phyloP scores from a whole-genome alignment of 1,284 basidiomycete species.

The Ustilago crameri region DNA sequence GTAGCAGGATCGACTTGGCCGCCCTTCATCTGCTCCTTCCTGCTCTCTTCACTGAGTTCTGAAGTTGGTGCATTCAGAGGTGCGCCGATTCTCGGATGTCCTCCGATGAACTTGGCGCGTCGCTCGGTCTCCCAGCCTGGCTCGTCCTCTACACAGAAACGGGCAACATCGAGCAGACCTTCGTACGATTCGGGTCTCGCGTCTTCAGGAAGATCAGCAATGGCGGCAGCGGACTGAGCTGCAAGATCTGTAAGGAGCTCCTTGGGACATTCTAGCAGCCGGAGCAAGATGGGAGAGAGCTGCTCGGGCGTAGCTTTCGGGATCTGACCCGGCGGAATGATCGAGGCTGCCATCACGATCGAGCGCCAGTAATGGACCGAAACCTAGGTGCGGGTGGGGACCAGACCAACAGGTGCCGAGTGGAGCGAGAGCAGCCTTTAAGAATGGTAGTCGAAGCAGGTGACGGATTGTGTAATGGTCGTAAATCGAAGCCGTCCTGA shows the following conservation, averaged over 20 bases:
- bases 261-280: conserved; percentile 46
- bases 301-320: conserved; percentile 47
- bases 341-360: conserved; percentile 14
- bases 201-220: conserved; percentile 59
- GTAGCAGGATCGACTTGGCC: conserved; percentile 52
- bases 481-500: too few species aligned
- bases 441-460: too few species aligned
- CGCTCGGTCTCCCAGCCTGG: conserved; percentile 58
- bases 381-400: too few species aligned
- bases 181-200: conserved; percentile 63
- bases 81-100: conserved; percentile 59
- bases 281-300: conserved; percentile 52
- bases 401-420: too few species aligned
- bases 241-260: conserved; percentile 43
- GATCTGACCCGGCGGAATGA: conserved; percentile 43
- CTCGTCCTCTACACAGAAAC: conserved; percentile 67
- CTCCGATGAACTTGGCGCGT: conserved; percentile 49
- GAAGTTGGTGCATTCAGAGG: conserved; percentile 41
- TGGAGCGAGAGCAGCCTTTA: too few species aligned
- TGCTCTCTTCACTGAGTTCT: conserved; percentile 50
- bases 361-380: background rate
- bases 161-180: conserved; percentile 64
- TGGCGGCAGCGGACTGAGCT: conserved; percentile 53
- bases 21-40: conserved; percentile 55
- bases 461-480: too few species aligned